Evolutionary conservation across 495 filamentous ascomycete genomes (phyloP).

Genomic region (Trichoderma asperelloides): DNA sequence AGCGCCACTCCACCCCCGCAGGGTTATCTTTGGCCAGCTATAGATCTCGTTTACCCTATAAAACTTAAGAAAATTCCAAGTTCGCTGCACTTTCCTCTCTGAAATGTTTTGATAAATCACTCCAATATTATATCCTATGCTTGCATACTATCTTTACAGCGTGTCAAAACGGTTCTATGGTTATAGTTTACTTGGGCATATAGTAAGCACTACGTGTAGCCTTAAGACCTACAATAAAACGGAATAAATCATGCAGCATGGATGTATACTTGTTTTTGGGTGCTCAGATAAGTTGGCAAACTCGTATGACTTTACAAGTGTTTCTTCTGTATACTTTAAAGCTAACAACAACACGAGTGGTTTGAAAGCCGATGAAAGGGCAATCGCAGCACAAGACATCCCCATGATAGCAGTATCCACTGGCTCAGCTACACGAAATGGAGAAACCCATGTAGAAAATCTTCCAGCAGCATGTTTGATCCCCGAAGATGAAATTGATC

Average conservation of each 20-base stretch:
- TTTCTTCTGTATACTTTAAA: background rate
- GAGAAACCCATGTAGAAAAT: background rate
- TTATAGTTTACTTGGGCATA: too few species aligned
- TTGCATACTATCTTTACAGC: background rate
- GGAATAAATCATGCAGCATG: background rate
- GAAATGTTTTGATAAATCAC: background rate
- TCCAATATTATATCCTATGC: background rate
- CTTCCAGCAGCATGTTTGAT: background rate
- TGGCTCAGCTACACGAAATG: slow-evolving; percentile 4
- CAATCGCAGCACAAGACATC: slow-evolving; percentile 1
- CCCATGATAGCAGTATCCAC: background rate
- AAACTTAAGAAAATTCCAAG: background rate
- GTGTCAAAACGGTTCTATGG: background rate
- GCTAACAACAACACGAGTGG: slow-evolving; percentile 9
- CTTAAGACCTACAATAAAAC: background rate
- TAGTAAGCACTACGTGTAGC: too few species aligned
- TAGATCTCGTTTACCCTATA: background rate
- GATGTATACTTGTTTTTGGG: slow-evolving; percentile 8
- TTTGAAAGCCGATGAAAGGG: slow-evolving; percentile 11
- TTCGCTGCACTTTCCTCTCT: too few species aligned
- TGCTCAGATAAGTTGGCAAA: slow-evolving; percentile 7
- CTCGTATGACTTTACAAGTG: background rate
- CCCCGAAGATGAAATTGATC: background rate
- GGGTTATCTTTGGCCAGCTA: background rate
- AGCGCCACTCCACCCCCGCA: background rate